Base-by-base conservation (phyloP, 192 early-diverging fungal species). In the Lunasporangiospora selenospora region DNA sequence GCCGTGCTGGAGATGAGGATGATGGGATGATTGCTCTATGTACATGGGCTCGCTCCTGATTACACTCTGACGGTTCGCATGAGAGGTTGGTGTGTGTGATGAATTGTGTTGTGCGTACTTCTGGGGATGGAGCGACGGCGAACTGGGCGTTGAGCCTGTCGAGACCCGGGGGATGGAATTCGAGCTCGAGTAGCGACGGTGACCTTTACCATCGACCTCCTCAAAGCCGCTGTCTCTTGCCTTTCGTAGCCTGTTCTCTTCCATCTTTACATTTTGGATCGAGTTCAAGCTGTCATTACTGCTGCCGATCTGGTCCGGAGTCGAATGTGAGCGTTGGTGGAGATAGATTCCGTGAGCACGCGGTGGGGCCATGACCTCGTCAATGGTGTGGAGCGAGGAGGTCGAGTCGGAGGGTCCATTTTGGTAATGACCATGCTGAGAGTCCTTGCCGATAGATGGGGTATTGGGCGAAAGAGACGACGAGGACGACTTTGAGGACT, bases 151-250 rank as follows among this genome's bases (percentile, higher is more conserved):
- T 53, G 0, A 40, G 13, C 0, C 40, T 38, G 30, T 38, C 3
- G 33, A 26, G 9, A 42, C 21, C 13, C 44, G 24, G 23, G 44
- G 6, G 38, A 18, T 32, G 29, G 21, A 10, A 32, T 24, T 6
- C 12, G 61, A 41, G 36, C 59, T 50, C 3, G 69, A 73, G 13
- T 58, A 21, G 1, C 69, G 53, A 23, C 49, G 58, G 33, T 71
- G 69, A 24, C 55, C 55, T 34, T 30, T 50, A 15, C 60, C 32
- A 1, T 53, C 50, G 15, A 50, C 23, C 23, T 73, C 69, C 23
- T 58, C 60, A 33, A 63, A 73, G 16, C 60, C 60, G 34, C 69
- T 73, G 32, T 73, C 69, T 19, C 60, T 41, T 6, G 69, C 43
- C 37, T 31, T 62, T 4, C 61, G 53, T 13, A 63, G 58, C 26